Percentiles rank a stretch among this genome's conserved stretches.
These are phyloP conservation scores for Colletotrichum musae DNA, from an alignment of 2,329 filamentous ascomycete species.

Conservation along the genomic window DNA sequence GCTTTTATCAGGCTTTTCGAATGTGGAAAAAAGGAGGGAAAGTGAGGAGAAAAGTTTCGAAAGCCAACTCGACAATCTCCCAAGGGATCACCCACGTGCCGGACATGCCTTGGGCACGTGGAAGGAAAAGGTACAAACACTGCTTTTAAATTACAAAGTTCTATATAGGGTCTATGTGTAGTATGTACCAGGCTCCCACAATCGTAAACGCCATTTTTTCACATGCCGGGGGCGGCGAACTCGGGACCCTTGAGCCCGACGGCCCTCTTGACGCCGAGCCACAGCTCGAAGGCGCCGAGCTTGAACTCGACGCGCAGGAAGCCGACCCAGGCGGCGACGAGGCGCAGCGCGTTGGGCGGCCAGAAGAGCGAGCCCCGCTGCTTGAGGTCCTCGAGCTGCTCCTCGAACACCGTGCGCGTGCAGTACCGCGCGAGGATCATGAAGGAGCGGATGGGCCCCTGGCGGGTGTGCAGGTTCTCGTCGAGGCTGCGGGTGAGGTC, in stretches of 20 bases:
- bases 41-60: no score
- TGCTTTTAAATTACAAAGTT: no score
- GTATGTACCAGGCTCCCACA: no score
- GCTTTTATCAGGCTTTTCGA: no score
- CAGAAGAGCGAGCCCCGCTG: conserved; percentile 68
- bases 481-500: conserved; percentile 95
- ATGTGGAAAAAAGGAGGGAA: no score
- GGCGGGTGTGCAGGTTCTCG: conserved; percentile 85
- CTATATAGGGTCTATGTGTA: no score
- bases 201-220: neutral
- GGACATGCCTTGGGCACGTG: no score
- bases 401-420: conserved; percentile 75
- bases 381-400: conserved; percentile 72
- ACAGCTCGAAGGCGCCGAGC: conserved; percentile 74
- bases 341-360: conserved; percentile 68
- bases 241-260: conserved; percentile 48
- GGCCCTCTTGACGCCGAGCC: conserved; percentile 68
- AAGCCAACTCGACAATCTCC: no score
- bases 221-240: conserved; percentile 38
- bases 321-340: conserved; percentile 70
- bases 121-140: no score
- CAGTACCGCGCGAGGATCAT: conserved; percentile 80
- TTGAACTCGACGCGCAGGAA: conserved; percentile 74
- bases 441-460: conserved; percentile 75
- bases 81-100: no score